A percentile compares a stretch with the other conserved stretches of the same genome.
Evolutionary conservation across 139 green algal genomes (phyloP).

Genomic region (Chloropicon primus): DNA sequence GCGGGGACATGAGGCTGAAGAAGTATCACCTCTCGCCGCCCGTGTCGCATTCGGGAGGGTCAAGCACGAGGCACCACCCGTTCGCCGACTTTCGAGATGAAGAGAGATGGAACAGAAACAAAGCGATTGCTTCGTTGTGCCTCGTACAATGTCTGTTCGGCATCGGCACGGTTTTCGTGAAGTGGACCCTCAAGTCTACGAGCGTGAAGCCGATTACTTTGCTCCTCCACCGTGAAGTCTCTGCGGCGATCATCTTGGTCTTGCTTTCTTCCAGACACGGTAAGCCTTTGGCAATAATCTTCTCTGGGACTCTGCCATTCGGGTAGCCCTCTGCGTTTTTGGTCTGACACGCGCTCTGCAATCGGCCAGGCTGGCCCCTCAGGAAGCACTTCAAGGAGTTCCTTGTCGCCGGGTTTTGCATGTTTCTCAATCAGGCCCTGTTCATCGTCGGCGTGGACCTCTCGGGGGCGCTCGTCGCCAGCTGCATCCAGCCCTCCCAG

Average conservation of each 20-base stretch:
- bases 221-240: not conserved
- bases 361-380: not conserved
- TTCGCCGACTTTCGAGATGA: not conserved
- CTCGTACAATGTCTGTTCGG: not conserved
- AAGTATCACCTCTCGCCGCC: not conserved
- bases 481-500: constrained; percentile 59
- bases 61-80: not conserved
- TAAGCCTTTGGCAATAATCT: not conserved
- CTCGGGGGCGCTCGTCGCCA: constrained; percentile 46
- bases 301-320: not conserved
- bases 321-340: too few species aligned
- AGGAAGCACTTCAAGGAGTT: not conserved
- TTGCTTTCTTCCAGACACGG: not conserved
- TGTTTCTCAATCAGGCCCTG: constrained; percentile 48
- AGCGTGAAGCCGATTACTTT: not conserved
- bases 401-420: constrained; percentile 14
- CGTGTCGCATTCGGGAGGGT: not conserved
- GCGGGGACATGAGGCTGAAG: not conserved
- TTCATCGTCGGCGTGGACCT: constrained; percentile 56
- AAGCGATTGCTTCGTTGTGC: not conserved
- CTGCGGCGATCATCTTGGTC: not conserved
- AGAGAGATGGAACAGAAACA: not conserved
- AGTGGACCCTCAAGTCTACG: not conserved
- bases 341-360: not conserved
- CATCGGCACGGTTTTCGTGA: not conserved